These are phyloP conservation scores for Nematocida sp. DNA, from an alignment of 371 early-diverging fungal species.

Conservation along the genomic window DNA sequence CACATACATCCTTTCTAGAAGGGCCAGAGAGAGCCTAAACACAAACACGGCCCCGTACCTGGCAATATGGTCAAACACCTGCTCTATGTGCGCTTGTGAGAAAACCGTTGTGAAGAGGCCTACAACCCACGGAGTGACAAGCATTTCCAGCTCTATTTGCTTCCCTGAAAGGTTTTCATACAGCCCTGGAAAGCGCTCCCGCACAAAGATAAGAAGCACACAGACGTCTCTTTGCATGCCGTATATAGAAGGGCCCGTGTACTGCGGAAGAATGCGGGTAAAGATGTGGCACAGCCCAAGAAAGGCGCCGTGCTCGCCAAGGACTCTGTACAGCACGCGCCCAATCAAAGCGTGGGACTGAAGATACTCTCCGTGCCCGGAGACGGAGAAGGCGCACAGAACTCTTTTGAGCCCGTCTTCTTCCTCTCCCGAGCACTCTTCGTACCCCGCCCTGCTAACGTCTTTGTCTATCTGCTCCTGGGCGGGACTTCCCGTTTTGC, in stretches of 20 bases:
- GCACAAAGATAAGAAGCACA: conserved; percentile 10
- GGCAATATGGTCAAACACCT: conserved; percentile 39
- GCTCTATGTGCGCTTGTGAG: conserved; percentile 11
- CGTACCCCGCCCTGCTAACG: neutral
- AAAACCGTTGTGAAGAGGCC: conserved; percentile 39
- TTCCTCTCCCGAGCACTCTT: neutral
- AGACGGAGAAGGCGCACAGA: conserved; percentile 11
- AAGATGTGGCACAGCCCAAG: conserved; percentile 30
- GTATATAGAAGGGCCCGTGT: conserved; percentile 37
- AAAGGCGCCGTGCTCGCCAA: conserved; percentile 32
- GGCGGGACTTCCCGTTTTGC: neutral
- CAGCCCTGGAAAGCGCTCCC: conserved; percentile 37
- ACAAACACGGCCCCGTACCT: conserved; percentile 22
- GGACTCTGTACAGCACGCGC: conserved; percentile 11
- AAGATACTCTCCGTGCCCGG: conserved; percentile 17
- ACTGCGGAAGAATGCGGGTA: conserved; percentile 26
- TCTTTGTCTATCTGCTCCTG: conserved; percentile 44
- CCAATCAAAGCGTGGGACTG: conserved; percentile 42
- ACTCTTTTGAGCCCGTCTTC: conserved; percentile 10
- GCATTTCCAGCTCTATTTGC: conserved; percentile 33
- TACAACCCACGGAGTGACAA: conserved; percentile 39
- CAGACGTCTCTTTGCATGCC: conserved; percentile 32
- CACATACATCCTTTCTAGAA: conserved; percentile 44
- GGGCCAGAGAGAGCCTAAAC: conserved; percentile 20
- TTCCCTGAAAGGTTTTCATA: conserved; percentile 22